Base-by-base conservation (phyloP, 2,329 filamentous ascomycete species). In the Colletotrichum sansevieriae region DNA sequence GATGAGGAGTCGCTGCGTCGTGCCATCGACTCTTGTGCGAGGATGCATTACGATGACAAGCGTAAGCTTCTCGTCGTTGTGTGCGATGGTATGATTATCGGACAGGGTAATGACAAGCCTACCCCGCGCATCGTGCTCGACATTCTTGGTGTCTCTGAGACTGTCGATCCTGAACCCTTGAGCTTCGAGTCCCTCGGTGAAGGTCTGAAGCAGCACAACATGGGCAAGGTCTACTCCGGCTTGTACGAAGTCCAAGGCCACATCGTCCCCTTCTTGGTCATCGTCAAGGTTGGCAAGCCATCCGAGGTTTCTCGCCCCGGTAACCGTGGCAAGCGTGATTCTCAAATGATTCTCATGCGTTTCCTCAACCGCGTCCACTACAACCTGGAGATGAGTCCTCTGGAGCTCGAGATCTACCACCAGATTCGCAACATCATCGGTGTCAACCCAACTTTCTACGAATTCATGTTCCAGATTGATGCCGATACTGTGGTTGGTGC, bases 281-380 rank as follows among this genome's bases (percentile, higher is more conserved):
- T 99, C 52, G 95, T 98, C 81, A 99, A 99, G 86, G 90, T 98
- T 73, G 96, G 96, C 78, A 99, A 99, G 82, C 94, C 97, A 74
- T 98, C 95, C 3, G 96, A 99, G 80, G 95, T 98, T 72, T 91
- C 93, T 20, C 97, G 97, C 75, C 83, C 96, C 70, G 96, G 96
- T 79, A 99, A 99, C 84, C 92, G 96, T 86, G 96, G 96, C 81
- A 99, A 99, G 87, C 95, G 96, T 87, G 96, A 99, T 81, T 98
- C 96, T 62, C 96, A 99, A 81, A 97, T 99, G 91, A 87, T 99
- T 72, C 83, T 98, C 71, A 99, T 99, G 96, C 92, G 96, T 72
- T 99, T 99, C 91, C 88, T 99, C 77, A 98, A 99, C 87, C 93
- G 96, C 72, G 94, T 99, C 56, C 96, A 99, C 83, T 98, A 99